phyloP scores from a whole-genome alignment of 2,329 filamentous ascomycete genomes.

The Nigrospora sphaerica region DNA sequence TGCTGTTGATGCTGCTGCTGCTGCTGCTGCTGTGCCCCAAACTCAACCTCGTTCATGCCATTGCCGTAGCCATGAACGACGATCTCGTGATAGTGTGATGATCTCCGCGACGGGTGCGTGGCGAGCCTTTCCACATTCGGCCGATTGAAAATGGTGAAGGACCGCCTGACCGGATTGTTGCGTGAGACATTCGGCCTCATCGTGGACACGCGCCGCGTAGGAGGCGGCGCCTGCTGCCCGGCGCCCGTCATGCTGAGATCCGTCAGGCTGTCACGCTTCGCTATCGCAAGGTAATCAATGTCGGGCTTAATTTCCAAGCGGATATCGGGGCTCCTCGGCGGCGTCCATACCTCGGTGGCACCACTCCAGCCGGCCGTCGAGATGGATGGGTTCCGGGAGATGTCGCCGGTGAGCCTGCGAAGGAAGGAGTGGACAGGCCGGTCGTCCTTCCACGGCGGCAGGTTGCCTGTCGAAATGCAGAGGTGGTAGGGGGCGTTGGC shows the following conservation, averaged over 20 bases:
- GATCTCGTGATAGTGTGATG: constrained; percentile 38
- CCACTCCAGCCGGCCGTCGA: constrained; percentile 5
- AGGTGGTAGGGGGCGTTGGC: constrained; percentile 51
- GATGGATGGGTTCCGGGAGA: constrained; percentile 9
- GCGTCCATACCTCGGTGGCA: background rate
- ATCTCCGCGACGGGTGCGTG: constrained; percentile 4
- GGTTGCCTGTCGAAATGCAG: constrained; percentile 30
- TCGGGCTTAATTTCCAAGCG: constrained; percentile 43
- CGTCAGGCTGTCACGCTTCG: constrained; percentile 21
- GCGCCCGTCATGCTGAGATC: constrained; percentile 2
- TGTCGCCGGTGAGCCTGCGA: constrained; percentile 19
- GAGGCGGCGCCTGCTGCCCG: constrained; percentile 3
- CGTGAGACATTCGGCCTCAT: constrained; percentile 22
- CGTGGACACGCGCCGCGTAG: constrained; percentile 12
- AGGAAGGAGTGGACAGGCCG: constrained; percentile 17
- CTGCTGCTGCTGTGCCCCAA: background rate
- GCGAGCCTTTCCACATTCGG: background rate
- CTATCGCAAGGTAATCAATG: constrained; percentile 45
- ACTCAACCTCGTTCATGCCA: constrained; percentile 33
- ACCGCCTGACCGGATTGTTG: constrained; percentile 12
- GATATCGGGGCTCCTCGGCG: constrained; percentile 2
- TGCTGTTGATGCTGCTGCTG: no score
- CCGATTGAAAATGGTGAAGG: constrained; percentile 20
- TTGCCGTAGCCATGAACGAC: constrained; percentile 48
- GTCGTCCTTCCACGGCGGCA: constrained; percentile 39